Conservation (phyloP, 257 asterid genomes). For the Phtheirospermum japonicum region DNA sequence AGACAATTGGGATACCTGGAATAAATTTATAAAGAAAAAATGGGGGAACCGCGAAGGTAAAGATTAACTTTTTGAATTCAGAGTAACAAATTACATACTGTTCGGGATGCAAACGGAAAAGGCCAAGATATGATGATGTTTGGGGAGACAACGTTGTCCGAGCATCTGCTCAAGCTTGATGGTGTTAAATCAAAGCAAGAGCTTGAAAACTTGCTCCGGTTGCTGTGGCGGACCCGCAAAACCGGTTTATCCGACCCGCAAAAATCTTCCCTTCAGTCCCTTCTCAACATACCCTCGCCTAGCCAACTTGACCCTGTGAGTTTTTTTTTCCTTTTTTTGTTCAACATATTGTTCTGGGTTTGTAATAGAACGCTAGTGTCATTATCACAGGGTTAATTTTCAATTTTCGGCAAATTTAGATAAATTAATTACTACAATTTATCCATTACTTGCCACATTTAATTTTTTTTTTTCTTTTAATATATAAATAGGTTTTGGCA, state of each 20-base stretch:
- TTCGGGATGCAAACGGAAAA: background rate
- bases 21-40: too few relatives aligned
- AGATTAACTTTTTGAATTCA: too few relatives aligned
- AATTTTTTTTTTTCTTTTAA: background rate
- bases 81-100: too few relatives aligned
- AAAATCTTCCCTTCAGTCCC: conserved; percentile 35
- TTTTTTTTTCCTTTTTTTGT: background rate
- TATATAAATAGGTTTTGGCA: conserved; percentile 39
- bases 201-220: conserved; percentile 35
- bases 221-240: conserved; percentile 46
- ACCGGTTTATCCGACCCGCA: conserved; percentile 36
- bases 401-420: too few relatives aligned
- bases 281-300: conserved; percentile 35
- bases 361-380: too few relatives aligned
- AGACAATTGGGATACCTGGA: too few relatives aligned
- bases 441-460: background rate
- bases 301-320: conserved; percentile 42
- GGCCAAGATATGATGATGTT: background rate
- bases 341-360: too few relatives aligned
- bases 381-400: too few relatives aligned
- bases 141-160: conserved; percentile 23
- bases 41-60: too few relatives aligned
- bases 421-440: too few relatives aligned
- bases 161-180: conserved; percentile 38
- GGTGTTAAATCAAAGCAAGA: conserved; percentile 41